Conservation (phyloP, 768 basidiomycete species). For the Mycena galericulata region DNA sequence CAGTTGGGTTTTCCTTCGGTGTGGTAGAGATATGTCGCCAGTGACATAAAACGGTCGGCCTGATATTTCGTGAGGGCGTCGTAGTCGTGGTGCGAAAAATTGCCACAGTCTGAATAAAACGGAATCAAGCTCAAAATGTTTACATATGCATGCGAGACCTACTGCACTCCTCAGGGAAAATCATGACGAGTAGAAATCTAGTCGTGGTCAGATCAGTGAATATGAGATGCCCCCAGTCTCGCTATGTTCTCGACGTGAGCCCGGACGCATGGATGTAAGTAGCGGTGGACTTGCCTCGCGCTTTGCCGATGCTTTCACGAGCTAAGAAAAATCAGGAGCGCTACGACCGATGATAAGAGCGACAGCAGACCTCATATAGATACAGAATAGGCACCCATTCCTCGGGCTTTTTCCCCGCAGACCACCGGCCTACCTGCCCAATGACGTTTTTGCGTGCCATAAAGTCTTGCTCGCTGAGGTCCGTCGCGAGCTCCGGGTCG, state of each 20-base stretch:
- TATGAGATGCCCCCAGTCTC: conserved; percentile 49
- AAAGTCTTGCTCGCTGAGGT: conserved; percentile 42
- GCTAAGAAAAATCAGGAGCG: conserved; percentile 21
- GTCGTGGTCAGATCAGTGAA: conserved; percentile 43
- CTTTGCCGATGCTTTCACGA: conserved; percentile 44
- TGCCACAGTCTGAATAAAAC: conserved; percentile 39
- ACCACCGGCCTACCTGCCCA: conserved; percentile 39
- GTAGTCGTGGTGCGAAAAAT: conserved; percentile 47
- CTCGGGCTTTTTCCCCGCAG: background rate
- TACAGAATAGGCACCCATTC: conserved; percentile 48
- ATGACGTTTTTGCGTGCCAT: conserved; percentile 43
- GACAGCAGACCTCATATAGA: conserved; percentile 44
- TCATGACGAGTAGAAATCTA: conserved; percentile 45
- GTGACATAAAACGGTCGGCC: conserved; percentile 47
- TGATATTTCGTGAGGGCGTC: conserved; percentile 46
- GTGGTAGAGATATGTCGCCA: conserved; percentile 43
- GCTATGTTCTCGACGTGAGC: conserved; percentile 32
- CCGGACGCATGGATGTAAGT: background rate
- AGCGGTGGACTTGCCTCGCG: conserved; percentile 34
- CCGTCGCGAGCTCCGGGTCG: conserved; percentile 35
- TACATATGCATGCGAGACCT: background rate
- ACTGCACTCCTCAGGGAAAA: conserved; percentile 42
- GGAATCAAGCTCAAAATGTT: background rate
- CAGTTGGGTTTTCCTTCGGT: conserved; percentile 32
- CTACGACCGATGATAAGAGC: background rate